Evolutionary conservation across 2,329 filamentous ascomycete genomes (phyloP).

Genomic region (Pestalotiopsis sp.): DNA sequence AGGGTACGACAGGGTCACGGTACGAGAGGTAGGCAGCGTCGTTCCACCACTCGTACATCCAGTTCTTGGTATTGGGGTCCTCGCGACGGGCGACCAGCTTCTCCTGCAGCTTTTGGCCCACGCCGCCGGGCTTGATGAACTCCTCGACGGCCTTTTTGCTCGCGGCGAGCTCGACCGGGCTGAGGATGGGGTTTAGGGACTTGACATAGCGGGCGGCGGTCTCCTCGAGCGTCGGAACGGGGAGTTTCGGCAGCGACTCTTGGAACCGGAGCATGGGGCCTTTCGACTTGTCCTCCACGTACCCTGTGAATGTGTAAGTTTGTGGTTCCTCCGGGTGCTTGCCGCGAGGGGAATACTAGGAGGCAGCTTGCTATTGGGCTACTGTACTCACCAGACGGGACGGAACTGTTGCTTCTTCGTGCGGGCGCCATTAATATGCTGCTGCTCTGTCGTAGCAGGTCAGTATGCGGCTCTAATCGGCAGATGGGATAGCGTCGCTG

Average conservation of each 20-base stretch:
- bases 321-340: not conserved
- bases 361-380: not conserved
- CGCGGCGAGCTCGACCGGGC: constrained; percentile 66
- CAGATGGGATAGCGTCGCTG: not conserved
- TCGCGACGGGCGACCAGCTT: constrained; percentile 79
- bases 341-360: not conserved
- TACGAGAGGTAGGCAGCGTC: constrained; percentile 89
- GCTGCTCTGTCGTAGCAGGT: constrained; percentile 31
- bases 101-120: constrained; percentile 84
- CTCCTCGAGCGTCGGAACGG: constrained; percentile 82
- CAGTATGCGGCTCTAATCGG: constrained; percentile 17
- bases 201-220: constrained; percentile 81
- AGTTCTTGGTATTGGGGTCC: constrained; percentile 84
- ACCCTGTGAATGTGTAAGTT: constrained; percentile 53
- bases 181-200: constrained; percentile 75
- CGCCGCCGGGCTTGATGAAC: constrained; percentile 85
- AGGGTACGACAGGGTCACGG: constrained; percentile 93
- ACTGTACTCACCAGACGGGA: constrained; percentile 49
- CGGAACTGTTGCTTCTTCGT: constrained; percentile 60
- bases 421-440: constrained; percentile 51
- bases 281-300: constrained; percentile 78
- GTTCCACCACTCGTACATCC: constrained; percentile 99
- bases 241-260: constrained; percentile 79
- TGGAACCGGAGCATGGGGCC: constrained; percentile 84
- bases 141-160: constrained; percentile 85